phyloP scores from a whole-genome alignment of 2,329 filamentous ascomycete species.

The Laburnicola sp. region DNA sequence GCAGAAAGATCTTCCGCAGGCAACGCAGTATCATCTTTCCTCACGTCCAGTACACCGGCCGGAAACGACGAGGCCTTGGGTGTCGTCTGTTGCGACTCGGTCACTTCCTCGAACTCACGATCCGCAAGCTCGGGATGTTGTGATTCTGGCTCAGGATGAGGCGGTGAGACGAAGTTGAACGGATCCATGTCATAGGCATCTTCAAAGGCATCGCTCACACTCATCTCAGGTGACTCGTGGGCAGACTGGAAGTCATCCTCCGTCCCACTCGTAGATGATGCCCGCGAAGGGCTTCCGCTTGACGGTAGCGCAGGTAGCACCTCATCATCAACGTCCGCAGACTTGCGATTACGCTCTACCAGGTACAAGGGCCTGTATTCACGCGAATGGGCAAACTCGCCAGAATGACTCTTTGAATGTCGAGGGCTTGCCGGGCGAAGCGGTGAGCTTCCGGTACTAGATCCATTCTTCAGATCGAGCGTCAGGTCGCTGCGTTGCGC shows the following conservation, averaged over 20 bases:
- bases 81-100: constrained; percentile 68
- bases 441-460: constrained; percentile 48
- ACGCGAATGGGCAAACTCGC: constrained; percentile 58
- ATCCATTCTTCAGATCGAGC: constrained; percentile 38
- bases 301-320: constrained; percentile 57
- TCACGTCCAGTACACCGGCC: constrained; percentile 19
- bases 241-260: constrained; percentile 52
- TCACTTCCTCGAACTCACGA: constrained; percentile 49
- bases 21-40: constrained; percentile 13
- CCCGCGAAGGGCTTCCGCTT: constrained; percentile 46
- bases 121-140: constrained; percentile 30
- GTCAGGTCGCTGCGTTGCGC: constrained; percentile 47
- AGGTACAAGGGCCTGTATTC: constrained; percentile 84
- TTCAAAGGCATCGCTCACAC: constrained; percentile 26
- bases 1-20: constrained; percentile 28
- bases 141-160: constrained; percentile 19
- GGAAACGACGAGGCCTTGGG: constrained; percentile 63
- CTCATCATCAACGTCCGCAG: constrained; percentile 40
- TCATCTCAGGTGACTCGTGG: constrained; percentile 42
- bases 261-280: constrained; percentile 45
- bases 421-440: constrained; percentile 43
- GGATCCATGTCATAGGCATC: constrained; percentile 26
- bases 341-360: constrained; percentile 63
- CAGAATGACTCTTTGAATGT: constrained; percentile 53
- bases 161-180: constrained; percentile 21